Conservation (phyloP, 2,329 filamentous ascomycete genomes). For the Tolypocladium ophioglossoides region DNA sequence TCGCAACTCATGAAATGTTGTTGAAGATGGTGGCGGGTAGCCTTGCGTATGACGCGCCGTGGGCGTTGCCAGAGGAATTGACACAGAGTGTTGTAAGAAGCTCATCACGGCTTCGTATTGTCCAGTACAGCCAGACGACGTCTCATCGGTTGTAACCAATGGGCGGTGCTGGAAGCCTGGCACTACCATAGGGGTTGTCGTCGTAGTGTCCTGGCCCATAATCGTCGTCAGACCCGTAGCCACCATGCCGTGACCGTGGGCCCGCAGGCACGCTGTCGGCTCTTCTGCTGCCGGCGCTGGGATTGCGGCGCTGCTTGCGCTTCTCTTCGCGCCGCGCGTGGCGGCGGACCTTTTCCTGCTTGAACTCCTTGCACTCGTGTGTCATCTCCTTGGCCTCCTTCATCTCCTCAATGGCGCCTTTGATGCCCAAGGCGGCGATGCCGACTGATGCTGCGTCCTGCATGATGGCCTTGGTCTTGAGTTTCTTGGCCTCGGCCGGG, state of each 20-base stretch:
- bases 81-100: neutral
- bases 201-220: conserved; percentile 34
- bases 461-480: conserved; percentile 45
- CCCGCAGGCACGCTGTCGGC: conserved; percentile 34
- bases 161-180: conserved; percentile 26
- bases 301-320: conserved; percentile 13
- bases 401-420: conserved; percentile 43
- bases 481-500: conserved; percentile 39
- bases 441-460: conserved; percentile 50
- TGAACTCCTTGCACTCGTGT: conserved; percentile 38
- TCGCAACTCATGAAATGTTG: neutral
- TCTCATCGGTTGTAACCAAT: conserved; percentile 6
- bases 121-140: neutral
- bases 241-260: conserved; percentile 25
- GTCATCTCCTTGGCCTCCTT: conserved; percentile 42
- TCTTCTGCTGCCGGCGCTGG: conserved; percentile 27
- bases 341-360: conserved; percentile 36
- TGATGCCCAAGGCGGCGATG: conserved; percentile 46
- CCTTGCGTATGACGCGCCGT: neutral
- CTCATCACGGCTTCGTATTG: neutral
- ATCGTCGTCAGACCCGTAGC: conserved; percentile 27
- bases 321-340: conserved; percentile 36
- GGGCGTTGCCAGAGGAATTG: neutral
- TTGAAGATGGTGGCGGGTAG: neutral
- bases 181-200: conserved; percentile 33